phyloP scores from a whole-genome alignment of 1,284 basidiomycete species.

The Trichosporon sp. region DNA sequence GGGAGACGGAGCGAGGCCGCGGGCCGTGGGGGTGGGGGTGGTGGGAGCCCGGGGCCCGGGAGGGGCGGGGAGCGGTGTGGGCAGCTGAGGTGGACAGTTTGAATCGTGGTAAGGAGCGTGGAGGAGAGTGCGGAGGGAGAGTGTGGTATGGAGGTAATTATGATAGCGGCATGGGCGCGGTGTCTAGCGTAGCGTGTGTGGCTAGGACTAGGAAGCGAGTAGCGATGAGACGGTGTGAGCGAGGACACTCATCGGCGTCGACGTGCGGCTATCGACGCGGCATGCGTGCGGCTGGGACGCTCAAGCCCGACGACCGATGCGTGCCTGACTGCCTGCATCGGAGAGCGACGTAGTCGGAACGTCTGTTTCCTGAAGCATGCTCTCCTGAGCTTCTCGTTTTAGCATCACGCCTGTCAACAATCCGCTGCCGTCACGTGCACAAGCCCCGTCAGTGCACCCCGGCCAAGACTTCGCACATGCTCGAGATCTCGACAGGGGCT shows the following conservation, averaged over 20 bases:
- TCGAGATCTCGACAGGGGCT: neutral
- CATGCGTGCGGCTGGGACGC: neutral
- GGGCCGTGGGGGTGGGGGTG: constrained; percentile 2
- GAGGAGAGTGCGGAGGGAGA: neutral
- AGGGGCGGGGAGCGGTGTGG: neutral
- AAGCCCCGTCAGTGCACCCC: neutral
- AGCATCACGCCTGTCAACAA: neutral
- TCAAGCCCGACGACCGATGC: neutral
- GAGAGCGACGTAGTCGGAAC: neutral
- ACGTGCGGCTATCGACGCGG: neutral
- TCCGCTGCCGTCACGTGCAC: neutral
- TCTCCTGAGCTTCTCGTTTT: neutral
- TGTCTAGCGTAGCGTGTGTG: neutral
- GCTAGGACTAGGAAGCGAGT: neutral
- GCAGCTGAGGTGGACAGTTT: neutral
- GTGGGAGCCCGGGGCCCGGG: neutral
- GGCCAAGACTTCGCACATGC: neutral
- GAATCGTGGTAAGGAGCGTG: neutral
- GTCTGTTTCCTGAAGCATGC: neutral
- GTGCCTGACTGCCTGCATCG: neutral
- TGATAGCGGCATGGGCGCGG: neutral
- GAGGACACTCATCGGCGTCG: neutral
- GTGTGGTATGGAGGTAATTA: neutral
- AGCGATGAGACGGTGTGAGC: neutral
- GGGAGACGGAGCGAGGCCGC: neutral